phyloP scores from a whole-genome alignment of 441 rosid genomes.

The Hypseocharis bilobata region DNA sequence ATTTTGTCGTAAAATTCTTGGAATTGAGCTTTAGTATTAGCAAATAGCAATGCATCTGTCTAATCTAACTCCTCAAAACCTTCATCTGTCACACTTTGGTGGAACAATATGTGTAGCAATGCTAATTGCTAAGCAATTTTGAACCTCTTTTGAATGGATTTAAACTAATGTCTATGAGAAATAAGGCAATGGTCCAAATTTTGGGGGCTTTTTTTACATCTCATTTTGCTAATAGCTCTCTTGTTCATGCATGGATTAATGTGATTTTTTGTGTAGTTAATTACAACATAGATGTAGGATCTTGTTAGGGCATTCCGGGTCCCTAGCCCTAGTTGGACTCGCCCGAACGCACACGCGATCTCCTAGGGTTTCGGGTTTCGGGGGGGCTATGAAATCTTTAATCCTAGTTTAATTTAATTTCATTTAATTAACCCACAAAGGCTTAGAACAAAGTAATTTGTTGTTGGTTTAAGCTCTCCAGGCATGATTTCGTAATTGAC shows the following conservation, averaged over 20 bases:
- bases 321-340: constrained; percentile 19
- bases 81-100: too few species aligned
- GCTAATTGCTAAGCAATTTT: too few species aligned
- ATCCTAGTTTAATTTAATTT: too few species aligned
- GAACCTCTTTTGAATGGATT: constrained; percentile 39
- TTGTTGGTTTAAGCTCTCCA: constrained; percentile 29
- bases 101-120: neutral
- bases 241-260: constrained; percentile 21
- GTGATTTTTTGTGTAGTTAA: constrained; percentile 5
- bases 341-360: constrained; percentile 34
- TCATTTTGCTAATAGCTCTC: constrained; percentile 15
- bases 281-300: constrained; percentile 31
- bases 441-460: constrained; percentile 20
- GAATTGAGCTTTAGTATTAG: constrained; percentile 2
- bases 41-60: too few species aligned
- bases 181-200: constrained; percentile 27
- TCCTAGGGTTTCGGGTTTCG: constrained; percentile 35
- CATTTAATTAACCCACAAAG: neutral
- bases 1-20: neutral
- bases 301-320: constrained; percentile 28
- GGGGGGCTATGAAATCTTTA: constrained; percentile 6
- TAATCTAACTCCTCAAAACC: too few species aligned
- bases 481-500: constrained; percentile 30
- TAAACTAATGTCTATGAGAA: constrained; percentile 32
- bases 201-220: constrained; percentile 6